Evolutionary conservation across 129 eudicot species (phyloP), one percentile per base, ranked within the genome.

Genomic region (Chrysanthemum seticuspe): DNA sequence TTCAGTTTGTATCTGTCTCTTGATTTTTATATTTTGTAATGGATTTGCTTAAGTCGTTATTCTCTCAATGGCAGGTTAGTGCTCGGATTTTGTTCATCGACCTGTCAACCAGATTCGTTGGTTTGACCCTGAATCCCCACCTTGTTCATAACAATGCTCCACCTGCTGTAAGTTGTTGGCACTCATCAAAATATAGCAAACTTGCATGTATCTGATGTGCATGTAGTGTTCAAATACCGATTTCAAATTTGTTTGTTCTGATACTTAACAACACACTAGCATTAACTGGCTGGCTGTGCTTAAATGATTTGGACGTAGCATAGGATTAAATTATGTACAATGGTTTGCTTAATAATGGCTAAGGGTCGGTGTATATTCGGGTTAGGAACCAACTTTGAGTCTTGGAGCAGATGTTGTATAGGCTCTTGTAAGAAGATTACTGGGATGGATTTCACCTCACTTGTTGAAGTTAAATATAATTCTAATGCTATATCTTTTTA

Each of bases 61-160:
- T 47, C 44, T 40, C 25, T 49, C 76, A 54, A 70, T 69, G 58
- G 61, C 78, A 90, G 97, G 91, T 94, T 72, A 94, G 90, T 88
- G 97, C 98, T 8, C 87, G 69, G 69, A 87, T 94, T 76, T 80
- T 94, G 68, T 94, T 94, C 45, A 82, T 94, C 63, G 98, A 94
- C 70, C 97, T 96, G 10, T 81, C 89, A 57, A 87, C 87, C 29
- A 86, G 98, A 80, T 97, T 97, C 67, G 86, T 94, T 74, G 98
- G 98, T 60, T 83, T 94, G 76, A 94, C 98, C 14, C 70, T 90
- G 81, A 94, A 90, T 84, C 96, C 96, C 62, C 85, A 90, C 71
- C 91, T 93, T 62, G 76, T 90, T 72, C 76, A 79, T 13, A 86
- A 94, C 86, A 94, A 78, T 52, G 92, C 96, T 75, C 97, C 98